A percentile compares a stretch with the other conserved stretches of the same genome.
phyloP scores from a whole-genome alignment of 1,284 basidiomycete genomes.

The Apiotrichum veenhuisii region DNA sequence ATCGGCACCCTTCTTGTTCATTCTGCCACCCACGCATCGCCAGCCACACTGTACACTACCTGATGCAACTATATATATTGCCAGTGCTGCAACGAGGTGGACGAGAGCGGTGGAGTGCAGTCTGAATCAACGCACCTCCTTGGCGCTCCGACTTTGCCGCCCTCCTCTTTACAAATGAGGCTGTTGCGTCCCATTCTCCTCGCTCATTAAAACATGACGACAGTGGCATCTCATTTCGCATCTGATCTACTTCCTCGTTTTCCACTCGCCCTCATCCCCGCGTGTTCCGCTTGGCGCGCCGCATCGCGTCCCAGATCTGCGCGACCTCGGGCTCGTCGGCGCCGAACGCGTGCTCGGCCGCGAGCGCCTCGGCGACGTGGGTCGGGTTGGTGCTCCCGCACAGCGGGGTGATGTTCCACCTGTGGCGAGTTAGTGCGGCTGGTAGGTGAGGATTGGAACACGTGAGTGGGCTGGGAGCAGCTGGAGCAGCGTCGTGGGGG shows the following conservation, averaged over 20 bases:
- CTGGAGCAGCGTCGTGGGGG: too few species aligned
- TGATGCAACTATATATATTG: not conserved
- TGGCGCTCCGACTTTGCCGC: too few species aligned
- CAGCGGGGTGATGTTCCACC: slow-evolving; percentile 43
- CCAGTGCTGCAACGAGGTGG: too few species aligned
- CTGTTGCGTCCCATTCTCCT: too few species aligned
- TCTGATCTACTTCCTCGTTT: not conserved
- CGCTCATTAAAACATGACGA: too few species aligned
- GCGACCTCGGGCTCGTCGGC: slow-evolving; percentile 42
- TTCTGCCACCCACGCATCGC: not conserved
- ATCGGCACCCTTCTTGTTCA: not conserved
- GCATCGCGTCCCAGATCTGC: slow-evolving; percentile 23
- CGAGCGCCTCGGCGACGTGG: slow-evolving; percentile 64
- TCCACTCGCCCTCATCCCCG: not conserved
- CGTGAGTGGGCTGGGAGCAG: too few species aligned
- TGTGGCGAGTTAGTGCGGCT: too few species aligned
- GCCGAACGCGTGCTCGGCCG: slow-evolving; percentile 51
- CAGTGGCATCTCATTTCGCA: not conserved
- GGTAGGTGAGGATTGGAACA: too few species aligned
- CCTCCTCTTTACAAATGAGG: too few species aligned
- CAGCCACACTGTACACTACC: not conserved
- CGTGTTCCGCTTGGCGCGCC: not conserved
- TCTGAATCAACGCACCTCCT: too few species aligned
- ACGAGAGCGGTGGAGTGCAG: too few species aligned
- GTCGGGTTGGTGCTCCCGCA: slow-evolving; percentile 36